These are phyloP conservation scores for Azolla pinnata DNA, from an alignment of 75 land plant genomes.

Conservation along the genomic window DNA sequence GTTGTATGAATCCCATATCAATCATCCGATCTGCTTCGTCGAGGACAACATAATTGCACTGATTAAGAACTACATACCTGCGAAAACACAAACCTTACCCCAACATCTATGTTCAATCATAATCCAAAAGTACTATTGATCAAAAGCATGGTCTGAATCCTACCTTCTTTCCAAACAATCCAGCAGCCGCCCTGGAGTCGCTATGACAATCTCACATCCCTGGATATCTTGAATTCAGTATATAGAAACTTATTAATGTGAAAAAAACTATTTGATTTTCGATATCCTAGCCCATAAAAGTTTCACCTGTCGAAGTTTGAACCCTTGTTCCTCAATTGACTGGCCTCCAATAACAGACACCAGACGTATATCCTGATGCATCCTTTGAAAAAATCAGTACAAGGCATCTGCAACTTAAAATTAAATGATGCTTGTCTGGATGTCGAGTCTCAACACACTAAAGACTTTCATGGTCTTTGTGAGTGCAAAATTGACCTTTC, in stretches of 20 bases:
- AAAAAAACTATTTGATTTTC: neutral
- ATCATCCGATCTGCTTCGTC: conserved; percentile 28
- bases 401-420: conserved; percentile 1
- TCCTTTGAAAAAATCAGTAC: neutral
- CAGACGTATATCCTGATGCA: conserved; percentile 12
- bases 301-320: conserved; percentile 9
- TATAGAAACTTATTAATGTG: neutral
- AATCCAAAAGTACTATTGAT: neutral
- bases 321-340: conserved; percentile 20
- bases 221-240: neutral
- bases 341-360: conserved; percentile 16
- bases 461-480: too few relatives aligned
- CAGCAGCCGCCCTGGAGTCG: conserved; percentile 21
- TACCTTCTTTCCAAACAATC: conserved; percentile 21
- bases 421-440: too few relatives aligned
- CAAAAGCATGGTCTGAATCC: neutral
- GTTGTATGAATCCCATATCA: conserved; percentile 19
- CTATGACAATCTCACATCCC: conserved; percentile 25
- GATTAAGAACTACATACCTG: conserved; percentile 19
- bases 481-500: too few relatives aligned
- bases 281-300: neutral
- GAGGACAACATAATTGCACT: conserved; percentile 25
- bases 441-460: too few relatives aligned
- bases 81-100: conserved; percentile 7
- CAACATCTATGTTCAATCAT: neutral